phyloP scores from a whole-genome alignment of 169 alveolate species.

The Plasmodium coatneyi region DNA sequence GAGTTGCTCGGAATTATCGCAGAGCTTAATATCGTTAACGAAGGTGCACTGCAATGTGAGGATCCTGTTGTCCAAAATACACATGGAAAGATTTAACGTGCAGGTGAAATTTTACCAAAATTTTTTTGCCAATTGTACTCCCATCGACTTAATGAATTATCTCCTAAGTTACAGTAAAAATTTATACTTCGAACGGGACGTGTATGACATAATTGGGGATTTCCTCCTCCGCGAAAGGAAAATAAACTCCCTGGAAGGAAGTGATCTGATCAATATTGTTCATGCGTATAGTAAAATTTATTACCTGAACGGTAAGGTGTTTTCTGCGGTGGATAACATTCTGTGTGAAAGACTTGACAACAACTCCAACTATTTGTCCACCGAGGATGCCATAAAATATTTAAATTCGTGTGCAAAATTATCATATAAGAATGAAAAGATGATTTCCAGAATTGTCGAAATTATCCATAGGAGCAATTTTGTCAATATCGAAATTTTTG shows the following conservation, averaged over 20 bases:
- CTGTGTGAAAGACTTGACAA: constrained; percentile 13
- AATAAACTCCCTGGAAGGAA: constrained; percentile 14
- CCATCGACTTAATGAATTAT: constrained; percentile 50
- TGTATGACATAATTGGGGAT: constrained; percentile 35
- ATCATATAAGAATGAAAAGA: constrained; percentile 43
- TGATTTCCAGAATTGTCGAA: constrained; percentile 57
- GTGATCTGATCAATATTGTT: constrained; percentile 48
- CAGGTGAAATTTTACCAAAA: not conserved
- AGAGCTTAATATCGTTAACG: constrained; percentile 46
- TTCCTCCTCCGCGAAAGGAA: constrained; percentile 1
- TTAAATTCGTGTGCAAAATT: constrained; percentile 51
- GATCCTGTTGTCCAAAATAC: constrained; percentile 39
- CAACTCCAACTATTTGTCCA: constrained; percentile 24
- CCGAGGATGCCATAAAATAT: constrained; percentile 59
- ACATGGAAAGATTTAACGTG: not conserved
- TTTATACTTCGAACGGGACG: constrained; percentile 31
- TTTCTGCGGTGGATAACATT: constrained; percentile 38
- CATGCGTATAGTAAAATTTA: constrained; percentile 72
- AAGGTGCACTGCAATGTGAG: constrained; percentile 42
- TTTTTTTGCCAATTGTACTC: constrained; percentile 11
- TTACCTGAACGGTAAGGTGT: constrained; percentile 37
- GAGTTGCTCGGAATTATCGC: constrained; percentile 33
- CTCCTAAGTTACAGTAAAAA: constrained; percentile 30
- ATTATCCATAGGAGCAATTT: constrained; percentile 46
- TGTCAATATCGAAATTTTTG: constrained; percentile 40